Evolutionary conservation across 441 rosid genomes (phyloP), one percentile per base, ranked within the genome.

Genomic region (Biscutella laevigata): DNA sequence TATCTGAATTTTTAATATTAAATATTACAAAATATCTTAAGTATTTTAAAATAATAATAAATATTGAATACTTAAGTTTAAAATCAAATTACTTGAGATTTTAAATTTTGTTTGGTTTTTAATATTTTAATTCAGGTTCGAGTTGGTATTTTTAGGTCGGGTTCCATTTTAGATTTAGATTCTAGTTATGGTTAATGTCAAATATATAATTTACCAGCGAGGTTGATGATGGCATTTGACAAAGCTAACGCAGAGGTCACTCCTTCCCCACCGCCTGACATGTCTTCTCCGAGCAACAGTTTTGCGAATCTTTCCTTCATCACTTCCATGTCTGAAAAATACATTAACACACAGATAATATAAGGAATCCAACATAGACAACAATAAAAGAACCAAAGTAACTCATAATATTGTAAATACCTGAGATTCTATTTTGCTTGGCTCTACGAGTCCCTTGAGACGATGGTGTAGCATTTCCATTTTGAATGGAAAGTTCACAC

Each of bases 231-330:
- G 64, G 83, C 77, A 63, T 80, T 71, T 26, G 86, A 80, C 66
- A 80, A 61, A 43, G 86, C 83, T 34, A 75, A 51, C 58, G 83
- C 86, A 11, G 86, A 73, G 38, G 72, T 60, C 45, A 75, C 86
- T 12, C 86, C 86, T 48, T 71, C 70, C 17, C 73, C 71, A 14
- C 83, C 83, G 8, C 86, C 86, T n/a, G 83, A 80, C 79, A 80
- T 73, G 50, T 80, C 83, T 71, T 80, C 83, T 28, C 83, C 86
- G 32, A 80, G 68, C 43, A 81, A 67, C 59, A 81, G 71, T 47
- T 68, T 77, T 6, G 83, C 70, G 38, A 81, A 81, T 53, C 71
- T 71, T 60, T 74, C 80, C 69, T 72, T 72, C 83, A 77, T 75
- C 53, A 44, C 33, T 49, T 77, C 75, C 38, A 71, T 50, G 58